Conservation (phyloP, 768 basidiomycete species). For the Tephrocybe sp. region DNA sequence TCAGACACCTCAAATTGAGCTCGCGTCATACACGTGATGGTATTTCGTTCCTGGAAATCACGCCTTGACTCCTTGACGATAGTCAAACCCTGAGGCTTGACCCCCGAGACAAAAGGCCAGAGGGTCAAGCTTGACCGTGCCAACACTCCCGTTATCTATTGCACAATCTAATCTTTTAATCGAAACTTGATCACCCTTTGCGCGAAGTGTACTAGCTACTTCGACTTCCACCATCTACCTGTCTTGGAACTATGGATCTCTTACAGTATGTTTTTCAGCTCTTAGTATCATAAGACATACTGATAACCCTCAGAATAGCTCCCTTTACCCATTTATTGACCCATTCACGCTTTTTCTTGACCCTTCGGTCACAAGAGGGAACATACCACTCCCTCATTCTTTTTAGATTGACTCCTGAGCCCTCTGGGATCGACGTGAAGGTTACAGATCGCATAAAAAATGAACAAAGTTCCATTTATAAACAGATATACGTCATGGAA, state of each 20-base stretch:
- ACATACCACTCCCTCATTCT: slow-evolving; percentile 63
- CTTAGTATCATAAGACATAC: background rate
- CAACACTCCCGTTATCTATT: too few species aligned
- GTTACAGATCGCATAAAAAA: background rate
- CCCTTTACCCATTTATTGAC: slow-evolving; percentile 43
- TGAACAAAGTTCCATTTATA: slow-evolving; percentile 17
- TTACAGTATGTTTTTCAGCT: background rate
- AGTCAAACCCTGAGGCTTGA: too few species aligned
- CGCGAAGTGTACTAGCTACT: too few species aligned
- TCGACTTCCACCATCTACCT: too few species aligned
- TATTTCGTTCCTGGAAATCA: too few species aligned
- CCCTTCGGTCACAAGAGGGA: slow-evolving; percentile 57
- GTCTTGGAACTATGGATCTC: background rate
- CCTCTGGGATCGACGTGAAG: slow-evolving; percentile 8
- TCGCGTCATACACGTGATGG: too few species aligned
- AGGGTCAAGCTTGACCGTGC: too few species aligned
- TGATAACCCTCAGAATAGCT: slow-evolving; percentile 36
- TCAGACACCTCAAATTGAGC: too few species aligned
- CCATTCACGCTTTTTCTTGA: slow-evolving; percentile 61
- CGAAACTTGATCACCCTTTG: too few species aligned
- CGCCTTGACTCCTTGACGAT: too few species aligned
- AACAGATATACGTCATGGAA: slow-evolving; percentile 78
- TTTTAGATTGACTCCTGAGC: slow-evolving; percentile 53
- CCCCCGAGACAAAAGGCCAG: too few species aligned
- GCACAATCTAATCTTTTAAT: too few species aligned